Base-by-base conservation (phyloP, 176 grass and related monocot species). In the Olyra latifolia region DNA sequence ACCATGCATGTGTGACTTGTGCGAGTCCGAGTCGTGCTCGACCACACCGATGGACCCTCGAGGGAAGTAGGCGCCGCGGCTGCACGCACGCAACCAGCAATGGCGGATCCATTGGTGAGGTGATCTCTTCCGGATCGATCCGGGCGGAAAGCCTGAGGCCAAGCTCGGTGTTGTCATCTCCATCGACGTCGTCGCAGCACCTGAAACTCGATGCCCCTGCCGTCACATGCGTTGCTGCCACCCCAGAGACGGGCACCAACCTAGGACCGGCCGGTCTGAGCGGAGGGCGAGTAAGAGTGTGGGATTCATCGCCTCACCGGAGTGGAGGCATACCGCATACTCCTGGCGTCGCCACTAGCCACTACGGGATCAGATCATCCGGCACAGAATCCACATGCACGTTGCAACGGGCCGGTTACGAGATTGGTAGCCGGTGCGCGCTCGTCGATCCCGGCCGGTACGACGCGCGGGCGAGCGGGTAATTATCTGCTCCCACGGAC, bases 161-260 rank as follows among this genome's bases (percentile, higher is more conserved):
- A 52, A 48, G 28, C 59, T 79, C 10, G 76, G 84, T 80, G 84
- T 43, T 45, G 84, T 86, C 77, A 69, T 49, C 72, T 86, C 69
- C 42, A 12, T 48, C 39, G 62, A 12, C 35, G 9, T 57, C 35
- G 7, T 57, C n/a, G 45, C 40, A 13, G 39, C 65, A 60, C 67
- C 22, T 38, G 17, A 12, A 56, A 13, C n/a, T 65, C 7, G 0
- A 46, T 45, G 58, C 10, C 49, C 16, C 68, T 6, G 28, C 49
- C 48, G 62, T 15, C 61, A 75, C 84, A 87, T 87, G 78, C 84
- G 16, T 28, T 81, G 77, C 24, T 22, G 47, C 74, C 25, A 2
- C 5, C 12, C 23, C 27, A 8, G 57, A 47, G 30, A 39, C 62
- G 56, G 69, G 49, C 63, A 28, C 55, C 62, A 41, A 39, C 48